These are phyloP conservation scores for Orobanche coerulescens DNA, from an alignment of 257 asterid species.

Conservation along the genomic window DNA sequence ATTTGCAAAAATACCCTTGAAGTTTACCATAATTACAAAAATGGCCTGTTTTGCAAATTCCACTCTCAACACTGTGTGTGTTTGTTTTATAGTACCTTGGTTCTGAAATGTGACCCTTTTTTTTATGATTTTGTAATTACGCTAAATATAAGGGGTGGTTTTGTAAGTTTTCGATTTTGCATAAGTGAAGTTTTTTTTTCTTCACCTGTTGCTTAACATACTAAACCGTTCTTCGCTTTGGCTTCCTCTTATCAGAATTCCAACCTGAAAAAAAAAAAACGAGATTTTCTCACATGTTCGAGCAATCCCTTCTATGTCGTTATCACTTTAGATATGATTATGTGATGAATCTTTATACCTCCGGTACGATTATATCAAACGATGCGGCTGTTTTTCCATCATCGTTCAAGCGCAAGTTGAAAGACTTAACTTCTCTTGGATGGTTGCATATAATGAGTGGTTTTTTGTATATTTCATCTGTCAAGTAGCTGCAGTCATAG, in stretches of 20 bases:
- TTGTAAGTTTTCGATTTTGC: no score
- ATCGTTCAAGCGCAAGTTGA: constrained; percentile 48
- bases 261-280: constrained; percentile 40
- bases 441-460: constrained; percentile 63
- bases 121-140: no score
- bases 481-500: constrained; percentile 44
- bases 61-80: no score
- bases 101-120: no score
- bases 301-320: no score
- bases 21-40: no score
- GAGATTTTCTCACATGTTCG: neutral
- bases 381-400: constrained; percentile 74
- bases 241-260: constrained; percentile 70
- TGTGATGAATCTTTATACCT: no score
- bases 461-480: constrained; percentile 52
- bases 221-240: constrained; percentile 72
- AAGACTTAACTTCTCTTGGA: constrained; percentile 64
- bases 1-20: no score
- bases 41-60: no score
- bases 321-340: no score
- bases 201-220: constrained; percentile 50
- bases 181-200: constrained; percentile 4
- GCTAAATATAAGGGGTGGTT: neutral
- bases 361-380: constrained; percentile 67
- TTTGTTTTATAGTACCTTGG: no score